These are phyloP conservation scores for Flaveria floridana DNA, from an alignment of 140 eudicot genomes.

Conservation along the genomic window DNA sequence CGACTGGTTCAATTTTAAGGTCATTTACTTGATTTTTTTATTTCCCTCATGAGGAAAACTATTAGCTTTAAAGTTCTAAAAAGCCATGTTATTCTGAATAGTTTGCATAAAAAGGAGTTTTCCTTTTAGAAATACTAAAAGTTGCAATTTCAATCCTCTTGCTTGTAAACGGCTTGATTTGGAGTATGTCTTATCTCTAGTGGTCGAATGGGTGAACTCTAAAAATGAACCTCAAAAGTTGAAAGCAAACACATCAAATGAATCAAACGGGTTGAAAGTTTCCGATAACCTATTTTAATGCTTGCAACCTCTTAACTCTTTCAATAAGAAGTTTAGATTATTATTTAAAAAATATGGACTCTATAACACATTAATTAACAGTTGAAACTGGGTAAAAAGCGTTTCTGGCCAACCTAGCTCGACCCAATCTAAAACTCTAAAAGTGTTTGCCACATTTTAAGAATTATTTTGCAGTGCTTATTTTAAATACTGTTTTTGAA, in stretches of 20 bases:
- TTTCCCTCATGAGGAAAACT: background rate
- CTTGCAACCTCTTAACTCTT: background rate
- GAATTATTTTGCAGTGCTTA: background rate
- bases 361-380: background rate
- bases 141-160: background rate
- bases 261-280: constrained; percentile 15
- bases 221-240: constrained; percentile 4
- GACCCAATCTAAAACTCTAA: background rate
- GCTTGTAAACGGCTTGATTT: constrained; percentile 5
- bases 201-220: background rate
- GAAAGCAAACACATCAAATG: constrained; percentile 8
- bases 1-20: constrained; percentile 87
- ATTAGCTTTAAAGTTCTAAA: background rate
- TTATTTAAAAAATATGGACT: background rate
- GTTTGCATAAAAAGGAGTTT: background rate
- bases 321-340: background rate
- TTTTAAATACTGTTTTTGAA: background rate
- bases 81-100: background rate
- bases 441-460: background rate
- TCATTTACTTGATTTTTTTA: constrained; percentile 26
- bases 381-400: background rate
- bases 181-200: constrained; percentile 1
- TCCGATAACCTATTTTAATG: background rate
- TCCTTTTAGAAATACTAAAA: constrained; percentile 16
- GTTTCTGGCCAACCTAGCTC: background rate